Percentiles rank a stretch among this genome's conserved stretches.
phyloP scores from a whole-genome alignment of 306 rosid species.

The Ziziphus jujuba region DNA sequence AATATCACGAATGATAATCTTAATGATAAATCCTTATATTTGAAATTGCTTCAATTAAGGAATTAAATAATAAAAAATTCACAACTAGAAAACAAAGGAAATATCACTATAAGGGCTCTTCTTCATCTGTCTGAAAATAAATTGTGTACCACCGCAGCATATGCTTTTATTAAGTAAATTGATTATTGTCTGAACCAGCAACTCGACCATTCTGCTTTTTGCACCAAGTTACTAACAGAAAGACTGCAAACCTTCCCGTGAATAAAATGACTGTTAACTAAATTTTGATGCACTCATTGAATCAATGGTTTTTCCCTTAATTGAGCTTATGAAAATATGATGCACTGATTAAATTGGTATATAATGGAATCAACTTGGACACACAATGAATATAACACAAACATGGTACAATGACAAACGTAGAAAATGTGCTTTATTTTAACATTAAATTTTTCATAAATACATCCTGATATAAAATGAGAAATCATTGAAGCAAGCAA shows the following conservation, averaged over 20 bases:
- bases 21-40: neutral
- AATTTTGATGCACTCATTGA: neutral
- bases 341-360: neutral
- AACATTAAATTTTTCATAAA: neutral
- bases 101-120: too few relatives aligned
- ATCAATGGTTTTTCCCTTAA: neutral
- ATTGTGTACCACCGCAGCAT: too few relatives aligned
- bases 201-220: neutral
- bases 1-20: neutral
- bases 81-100: too few relatives aligned
- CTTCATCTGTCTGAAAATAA: too few relatives aligned
- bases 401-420: neutral
- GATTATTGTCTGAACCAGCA: neutral
- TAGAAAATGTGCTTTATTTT: too few relatives aligned
- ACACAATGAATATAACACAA: neutral
- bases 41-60: neutral
- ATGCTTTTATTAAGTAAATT: too few relatives aligned
- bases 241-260: neutral
- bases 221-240: neutral
- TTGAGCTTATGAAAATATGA: neutral
- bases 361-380: neutral
- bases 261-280: neutral
- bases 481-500: too few relatives aligned
- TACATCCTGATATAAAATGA: too few relatives aligned
- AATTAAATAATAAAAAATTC: too few relatives aligned